Percentiles rank a stretch among this genome's conserved stretches.
phyloP scores from a whole-genome alignment of 1,284 basidiomycete species.

The Wolfiporia cocos region DNA sequence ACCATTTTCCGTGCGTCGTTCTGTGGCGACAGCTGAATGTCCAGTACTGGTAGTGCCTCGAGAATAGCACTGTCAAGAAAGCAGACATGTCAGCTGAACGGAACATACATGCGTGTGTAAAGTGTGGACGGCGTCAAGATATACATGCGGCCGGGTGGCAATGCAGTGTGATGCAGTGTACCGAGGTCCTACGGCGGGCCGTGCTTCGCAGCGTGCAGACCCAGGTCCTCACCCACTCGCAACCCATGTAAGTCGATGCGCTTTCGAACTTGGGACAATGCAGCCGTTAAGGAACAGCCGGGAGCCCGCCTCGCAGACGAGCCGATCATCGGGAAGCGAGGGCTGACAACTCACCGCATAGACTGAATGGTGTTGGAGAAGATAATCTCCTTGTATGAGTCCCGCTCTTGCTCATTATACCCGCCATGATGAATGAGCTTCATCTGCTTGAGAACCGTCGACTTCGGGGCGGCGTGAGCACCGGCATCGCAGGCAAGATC shows the following conservation, averaged over 20 bases:
- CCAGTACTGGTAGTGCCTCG: conserved; percentile 81
- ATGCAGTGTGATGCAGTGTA: no score
- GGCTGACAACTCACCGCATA: conserved; percentile 62
- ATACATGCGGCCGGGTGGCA: no score
- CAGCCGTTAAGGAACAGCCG: conserved; percentile 2
- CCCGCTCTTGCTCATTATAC: conserved; percentile 88
- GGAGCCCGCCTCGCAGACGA: conserved; percentile 3
- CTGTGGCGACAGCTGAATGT: conserved; percentile 56
- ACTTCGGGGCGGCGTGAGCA: conserved; percentile 36
- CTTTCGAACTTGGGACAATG: no score
- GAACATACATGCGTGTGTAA: no score
- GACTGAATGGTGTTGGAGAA: conserved; percentile 96
- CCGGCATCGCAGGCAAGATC: not conserved
- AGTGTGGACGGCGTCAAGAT: no score
- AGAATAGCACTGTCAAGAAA: conserved; percentile 65
- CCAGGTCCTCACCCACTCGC: no score
- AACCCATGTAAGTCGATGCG: no score
- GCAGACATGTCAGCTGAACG: no score
- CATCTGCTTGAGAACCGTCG: conserved; percentile 95
- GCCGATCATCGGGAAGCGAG: not conserved
- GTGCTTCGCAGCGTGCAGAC: no score
- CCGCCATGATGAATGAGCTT: conserved; percentile 91
- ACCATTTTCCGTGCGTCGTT: conserved; percentile 74
- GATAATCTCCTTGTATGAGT: conserved; percentile 97
- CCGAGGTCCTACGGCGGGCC: no score